Evolutionary conservation across 257 asterid species (phyloP), one percentile per base, ranked within the genome.

Genomic region (Cinchona pubescens): DNA sequence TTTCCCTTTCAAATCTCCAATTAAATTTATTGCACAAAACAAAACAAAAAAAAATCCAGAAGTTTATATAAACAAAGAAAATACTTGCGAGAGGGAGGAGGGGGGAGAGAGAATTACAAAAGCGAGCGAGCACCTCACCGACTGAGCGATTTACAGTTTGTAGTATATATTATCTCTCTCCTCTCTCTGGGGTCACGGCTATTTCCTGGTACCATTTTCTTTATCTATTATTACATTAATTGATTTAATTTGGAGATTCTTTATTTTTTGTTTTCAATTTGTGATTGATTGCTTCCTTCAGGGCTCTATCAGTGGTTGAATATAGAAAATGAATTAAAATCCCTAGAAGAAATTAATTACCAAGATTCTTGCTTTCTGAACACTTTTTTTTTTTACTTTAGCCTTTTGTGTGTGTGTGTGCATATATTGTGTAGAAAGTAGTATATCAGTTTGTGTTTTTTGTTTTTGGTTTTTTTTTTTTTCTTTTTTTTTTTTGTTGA

Each of bases 51-150:
- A 18, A 3, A 5, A 10, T 12, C 15, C 18, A 9, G 45, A n/a
- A 18, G 25, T 32, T 46, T 53, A 5, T 14, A 58, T 7, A 38
- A 25, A 23, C 48, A 45, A 5, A 56, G 13, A 46, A 14, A 46
- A 21, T n/a, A n/a, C 6, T 6, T 2, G 42, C 3, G 66, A 27
- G 25, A 67, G 8, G 29, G 16, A 0, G 34, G 51, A 67, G 51
- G 51, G 43, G n/a, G 60, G 74, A 40, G 66, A 71, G 79, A 53
- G 79, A 73, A 46, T 56, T 72, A 62, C 80, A 82, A 82, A n/a
- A n/a, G 27, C 30, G 21, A 34, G 16, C 23, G 34, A 34, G 64
- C 46, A 29, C 27, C 78, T 46, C 53, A 46, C 73, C 56, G 76
- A 13, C 63, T 48, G 23, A n/a, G 66, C 55, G 18, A 45, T 84